Evolutionary conservation across 768 basidiomycete species (phyloP).

Genomic region (Paxillus ammoniavirescens): DNA sequence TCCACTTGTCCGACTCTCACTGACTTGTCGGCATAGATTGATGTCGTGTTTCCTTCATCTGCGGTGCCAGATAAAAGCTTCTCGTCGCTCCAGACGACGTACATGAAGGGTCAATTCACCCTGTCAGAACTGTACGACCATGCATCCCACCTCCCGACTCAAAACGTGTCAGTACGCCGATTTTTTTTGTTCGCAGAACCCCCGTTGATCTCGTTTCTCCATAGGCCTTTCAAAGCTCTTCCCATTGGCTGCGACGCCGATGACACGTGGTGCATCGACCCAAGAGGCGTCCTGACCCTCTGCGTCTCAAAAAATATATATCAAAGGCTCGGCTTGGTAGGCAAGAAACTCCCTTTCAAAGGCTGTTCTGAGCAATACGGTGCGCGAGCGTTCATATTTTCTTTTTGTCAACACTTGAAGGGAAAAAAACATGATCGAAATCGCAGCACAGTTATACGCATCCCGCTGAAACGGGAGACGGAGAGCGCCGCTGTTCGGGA

Average conservation of each 20-base stretch:
- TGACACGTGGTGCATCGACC: slow-evolving; percentile 72
- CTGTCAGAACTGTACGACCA: slow-evolving; percentile 45
- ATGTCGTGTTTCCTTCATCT: slow-evolving; percentile 56
- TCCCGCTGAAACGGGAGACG: slow-evolving; percentile 42
- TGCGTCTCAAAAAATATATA: slow-evolving; percentile 57
- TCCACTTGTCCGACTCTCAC: slow-evolving; percentile 2
- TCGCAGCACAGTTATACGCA: slow-evolving; percentile 42
- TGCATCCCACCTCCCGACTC: slow-evolving; percentile 22
- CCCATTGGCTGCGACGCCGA: slow-evolving; percentile 33
- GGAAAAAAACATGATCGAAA: slow-evolving; percentile 1
- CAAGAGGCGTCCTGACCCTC: slow-evolving; percentile 57
- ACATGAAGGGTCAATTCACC: slow-evolving; percentile 42
- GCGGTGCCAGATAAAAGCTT: slow-evolving; percentile 39
- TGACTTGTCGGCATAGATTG: slow-evolving; percentile 44
- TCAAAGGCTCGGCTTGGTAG: slow-evolving; percentile 58
- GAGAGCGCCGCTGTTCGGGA: slow-evolving; percentile 36
- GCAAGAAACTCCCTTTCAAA: slow-evolving; percentile 54
- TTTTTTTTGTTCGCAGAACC: neutral
- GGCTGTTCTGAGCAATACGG: slow-evolving; percentile 46
- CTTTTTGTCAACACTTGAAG: neutral
- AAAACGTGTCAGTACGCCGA: slow-evolving; percentile 12
- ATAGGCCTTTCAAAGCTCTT: slow-evolving; percentile 40
- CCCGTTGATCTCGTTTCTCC: neutral
- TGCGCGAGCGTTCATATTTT: slow-evolving; percentile 27
- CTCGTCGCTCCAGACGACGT: slow-evolving; percentile 39